Base-by-base conservation (phyloP, 2,329 filamentous ascomycete genomes). In the Aschersonia sp. region DNA sequence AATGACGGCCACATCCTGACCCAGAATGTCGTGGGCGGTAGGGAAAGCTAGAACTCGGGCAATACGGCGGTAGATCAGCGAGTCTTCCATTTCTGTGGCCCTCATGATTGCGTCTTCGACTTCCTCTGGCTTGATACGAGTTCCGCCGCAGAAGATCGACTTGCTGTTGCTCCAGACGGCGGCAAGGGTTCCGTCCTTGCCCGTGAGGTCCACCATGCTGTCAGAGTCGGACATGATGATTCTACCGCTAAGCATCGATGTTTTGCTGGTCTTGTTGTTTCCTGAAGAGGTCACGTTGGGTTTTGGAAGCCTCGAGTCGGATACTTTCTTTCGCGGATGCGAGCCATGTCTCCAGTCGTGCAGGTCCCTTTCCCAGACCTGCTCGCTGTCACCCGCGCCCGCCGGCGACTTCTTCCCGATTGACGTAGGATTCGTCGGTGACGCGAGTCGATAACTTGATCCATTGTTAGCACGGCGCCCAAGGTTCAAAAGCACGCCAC, bases 1-100 rank as follows among this genome's bases (percentile, higher is more conserved):
- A 4, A 69, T 69, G n/a, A 71, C 60, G 43, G 69, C 73, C 9
- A 74, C 71, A 5, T 70, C 69, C 56, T 75, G 71, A 50, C 74
- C 70, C 0, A 74, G 60, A 2, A 71, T 64, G 33, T 71, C 65
- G 46, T 75, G 70, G 0, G 63, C 61, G 6, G 67, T 66, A 0
- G 70, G 72, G 54, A 75, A 74, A 4, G 69, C 69, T 22, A 75
- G 55, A 4, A 67, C 67, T 49, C 71, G 65, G 8, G 61, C 60
- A 4, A 75, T 60, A 4, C 68, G 63, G 9, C 66, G 66, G 49
- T 62, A 68, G 6, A 71, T 63, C 1, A 63, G 61, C 5, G 68
- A 69, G 6, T 59, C 57, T 10, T 59, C 55, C 35, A 63, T 56
- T 35, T 61, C 58, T 5, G 68, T 63, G n/a, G 70, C 65, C 4